phyloP scores from a whole-genome alignment of 2,329 filamentous ascomycete species.

The Podosphaera fusca region DNA sequence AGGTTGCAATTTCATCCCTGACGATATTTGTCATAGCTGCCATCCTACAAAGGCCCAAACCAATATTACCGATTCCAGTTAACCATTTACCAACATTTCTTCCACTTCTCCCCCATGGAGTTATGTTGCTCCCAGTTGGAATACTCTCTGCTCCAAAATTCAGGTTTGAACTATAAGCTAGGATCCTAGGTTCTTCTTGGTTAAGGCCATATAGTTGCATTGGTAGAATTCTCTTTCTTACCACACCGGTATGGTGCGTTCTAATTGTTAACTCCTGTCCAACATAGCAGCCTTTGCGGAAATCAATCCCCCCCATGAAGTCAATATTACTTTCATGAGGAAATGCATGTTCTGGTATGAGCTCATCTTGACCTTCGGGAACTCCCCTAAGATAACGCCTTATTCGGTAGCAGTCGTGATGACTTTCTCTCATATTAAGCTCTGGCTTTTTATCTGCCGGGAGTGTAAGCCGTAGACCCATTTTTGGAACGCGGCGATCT shows the following conservation, averaged over 20 bases:
- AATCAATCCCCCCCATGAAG: conserved; percentile 65
- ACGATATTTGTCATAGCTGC: conserved; percentile 74
- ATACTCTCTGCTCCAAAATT: conserved; percentile 12
- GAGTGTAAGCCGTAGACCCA: conserved; percentile 29
- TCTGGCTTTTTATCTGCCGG: conserved; percentile 17
- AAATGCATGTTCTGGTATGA: conserved; percentile 45
- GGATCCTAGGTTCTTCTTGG: conserved; percentile 17
- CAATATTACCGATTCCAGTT: conserved; percentile 58
- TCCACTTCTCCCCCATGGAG: conserved; percentile 29
- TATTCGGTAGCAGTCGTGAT: conserved; percentile 42
- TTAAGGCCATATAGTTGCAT: conserved; percentile 42
- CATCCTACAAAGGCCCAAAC: conserved; percentile 64
- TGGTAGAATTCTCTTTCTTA: conserved; percentile 73
- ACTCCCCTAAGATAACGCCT: conserved; percentile 62
- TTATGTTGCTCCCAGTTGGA: conserved; percentile 24
- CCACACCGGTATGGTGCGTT: conserved; percentile 81
- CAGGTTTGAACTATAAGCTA: conserved; percentile 25
- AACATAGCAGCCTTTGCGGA: conserved; percentile 88
- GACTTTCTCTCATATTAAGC: conserved; percentile 20
- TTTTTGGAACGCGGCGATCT: conserved; percentile 29
- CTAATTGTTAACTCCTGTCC: conserved; percentile 93
- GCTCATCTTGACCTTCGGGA: conserved; percentile 64
- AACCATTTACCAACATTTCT: conserved; percentile 67
- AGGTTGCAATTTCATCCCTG: conserved; percentile 31
- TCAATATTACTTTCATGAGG: conserved; percentile 85